Evolutionary conservation across 495 filamentous ascomycete species (phyloP), one percentile per base, ranked within the genome.

Genomic region (Sordaria brevicollis): DNA sequence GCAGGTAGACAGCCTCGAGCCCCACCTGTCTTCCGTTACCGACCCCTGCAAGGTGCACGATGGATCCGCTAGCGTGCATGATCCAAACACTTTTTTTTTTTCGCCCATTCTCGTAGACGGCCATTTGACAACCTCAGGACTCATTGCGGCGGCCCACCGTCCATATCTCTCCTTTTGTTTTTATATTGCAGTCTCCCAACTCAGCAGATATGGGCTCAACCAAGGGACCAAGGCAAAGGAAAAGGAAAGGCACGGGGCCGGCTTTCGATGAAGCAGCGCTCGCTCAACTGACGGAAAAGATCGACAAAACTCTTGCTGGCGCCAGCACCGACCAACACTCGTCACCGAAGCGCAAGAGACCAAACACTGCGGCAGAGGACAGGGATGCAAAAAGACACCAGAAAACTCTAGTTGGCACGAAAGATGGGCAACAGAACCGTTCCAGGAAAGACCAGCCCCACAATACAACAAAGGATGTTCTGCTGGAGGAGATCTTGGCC

Each of bases 401-500:
- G 25, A 72, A 86, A 82, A 70, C 76, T 78, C 38, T 77, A 25
- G 35, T 67, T 10, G 77, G 34, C 74, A 74, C 43, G 70, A 80
- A 67, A 71, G 37, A 68, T 13, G 49, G 65, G 21, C 49, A 70
- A 35, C 21, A 39, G 25, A 35, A 66, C 0, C 65, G 36, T n/a
- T 15, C 35, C 29, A 68, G 54, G 10, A 73, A 74, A 34, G 68
- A 39, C 29, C 67, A 66, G 37, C 35, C 70, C 77, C 79, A 68
- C 73, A 68, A 79, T 74, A 67, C 70, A 68, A 35, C 77, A 76
- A 71, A 71, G 71, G 65, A 69, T 5, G 36, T 70, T 15, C 79
- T 92, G 37, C 83, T 91, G 35, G 86, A 89, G 71, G 92, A 94
- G 73, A 92, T 96, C 72, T 76, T 88, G 68, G 89, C 88, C 25